Conservation (phyloP, 1,284 basidiomycete genomes). For the Vanrija sp. region DNA sequence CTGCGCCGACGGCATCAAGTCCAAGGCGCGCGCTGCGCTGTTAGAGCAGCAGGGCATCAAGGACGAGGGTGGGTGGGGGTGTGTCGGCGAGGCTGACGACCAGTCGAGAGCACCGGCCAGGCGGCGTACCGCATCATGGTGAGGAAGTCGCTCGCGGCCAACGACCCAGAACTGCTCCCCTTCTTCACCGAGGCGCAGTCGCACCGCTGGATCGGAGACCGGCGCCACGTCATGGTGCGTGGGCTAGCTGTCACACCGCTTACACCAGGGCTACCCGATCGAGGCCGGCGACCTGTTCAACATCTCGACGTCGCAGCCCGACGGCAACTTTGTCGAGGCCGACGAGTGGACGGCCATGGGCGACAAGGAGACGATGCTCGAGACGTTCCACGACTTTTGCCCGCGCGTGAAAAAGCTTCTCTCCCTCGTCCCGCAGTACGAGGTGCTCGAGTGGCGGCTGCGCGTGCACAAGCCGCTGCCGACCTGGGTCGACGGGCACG, state of each 20-base stretch:
- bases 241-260: neutral
- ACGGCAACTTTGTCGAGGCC: conserved; percentile 34
- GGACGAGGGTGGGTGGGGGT: conserved; percentile 20
- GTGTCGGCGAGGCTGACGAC: neutral
- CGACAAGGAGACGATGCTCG: conserved; percentile 38
- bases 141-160: conserved; percentile 25
- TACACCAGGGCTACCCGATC: conserved; percentile 42
- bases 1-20: conserved; percentile 46
- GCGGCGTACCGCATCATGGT: conserved; percentile 48
- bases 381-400: conserved; percentile 39
- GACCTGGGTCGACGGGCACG: conserved; percentile 38
- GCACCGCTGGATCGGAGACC: conserved; percentile 46
- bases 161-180: conserved; percentile 40
- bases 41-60: conserved; percentile 30
- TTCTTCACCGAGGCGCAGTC: conserved; percentile 37
- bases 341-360: conserved; percentile 45
- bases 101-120: conserved; percentile 45
- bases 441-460: conserved; percentile 47
- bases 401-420: conserved; percentile 42
- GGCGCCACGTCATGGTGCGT: conserved; percentile 42
- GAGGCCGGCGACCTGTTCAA: conserved; percentile 40
- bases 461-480: conserved; percentile 40
- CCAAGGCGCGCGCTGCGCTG: conserved; percentile 33
- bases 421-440: conserved; percentile 34
- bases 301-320: conserved; percentile 45